Conservation (phyloP, 2,329 filamentous ascomycete species). For the Tolypocladium cylindrosporum region DNA sequence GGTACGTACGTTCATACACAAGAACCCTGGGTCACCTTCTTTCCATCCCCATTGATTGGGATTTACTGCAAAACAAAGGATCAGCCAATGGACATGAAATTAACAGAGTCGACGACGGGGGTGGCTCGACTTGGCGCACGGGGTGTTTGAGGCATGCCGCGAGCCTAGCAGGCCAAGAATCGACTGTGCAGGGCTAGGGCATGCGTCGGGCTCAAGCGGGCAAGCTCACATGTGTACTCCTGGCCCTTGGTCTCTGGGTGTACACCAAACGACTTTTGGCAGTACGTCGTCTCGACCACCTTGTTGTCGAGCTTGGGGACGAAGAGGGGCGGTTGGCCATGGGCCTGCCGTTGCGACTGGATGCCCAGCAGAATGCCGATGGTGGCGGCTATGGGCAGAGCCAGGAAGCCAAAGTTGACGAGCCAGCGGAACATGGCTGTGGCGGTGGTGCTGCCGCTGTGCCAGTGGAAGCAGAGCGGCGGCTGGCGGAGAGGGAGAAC, state of each 20-base stretch:
- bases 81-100: constrained; percentile 1
- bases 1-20: constrained; percentile 43
- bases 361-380: constrained; percentile 39
- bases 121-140: neutral
- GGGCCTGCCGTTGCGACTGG: constrained; percentile 30
- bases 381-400: constrained; percentile 38
- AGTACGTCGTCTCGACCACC: constrained; percentile 25
- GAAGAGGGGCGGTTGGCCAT: constrained; percentile 35
- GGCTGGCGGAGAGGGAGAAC: neutral
- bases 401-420: constrained; percentile 38
- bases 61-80: constrained; percentile 29
- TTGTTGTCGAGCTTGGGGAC: constrained; percentile 17
- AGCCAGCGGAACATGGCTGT: constrained; percentile 30
- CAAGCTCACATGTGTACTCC: constrained; percentile 35
- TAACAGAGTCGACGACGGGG: neutral
- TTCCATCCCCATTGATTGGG: constrained; percentile 45
- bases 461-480: neutral
- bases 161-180: neutral
- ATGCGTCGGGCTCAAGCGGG: neutral
- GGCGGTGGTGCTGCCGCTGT: neutral
- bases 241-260: constrained; percentile 30
- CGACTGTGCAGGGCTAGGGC: neutral
- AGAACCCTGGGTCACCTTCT: constrained; percentile 22
- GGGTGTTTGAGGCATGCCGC: too few relatives aligned
- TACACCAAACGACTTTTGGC: constrained; percentile 34